Percentiles rank a stretch among this genome's conserved stretches.
phyloP scores from a whole-genome alignment of 176 grass and related monocot species.

The Rhynchospora breviuscula region DNA sequence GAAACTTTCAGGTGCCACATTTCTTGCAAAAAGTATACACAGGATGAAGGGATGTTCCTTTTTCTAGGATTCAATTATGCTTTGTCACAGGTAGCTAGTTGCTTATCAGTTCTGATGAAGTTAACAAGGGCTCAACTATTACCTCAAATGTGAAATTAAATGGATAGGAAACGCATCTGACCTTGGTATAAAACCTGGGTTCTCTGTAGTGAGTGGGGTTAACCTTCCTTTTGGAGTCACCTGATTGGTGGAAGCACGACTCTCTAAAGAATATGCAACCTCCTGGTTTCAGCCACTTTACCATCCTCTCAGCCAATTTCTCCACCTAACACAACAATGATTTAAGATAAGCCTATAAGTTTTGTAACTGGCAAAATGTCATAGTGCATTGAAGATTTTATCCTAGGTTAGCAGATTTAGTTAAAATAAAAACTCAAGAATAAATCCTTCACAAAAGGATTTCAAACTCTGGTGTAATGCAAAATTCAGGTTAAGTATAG shows the following conservation, averaged over 20 bases:
- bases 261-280: constrained; percentile 95
- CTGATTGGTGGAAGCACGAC: constrained; percentile 94
- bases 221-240: constrained; percentile 94
- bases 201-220: constrained; percentile 94
- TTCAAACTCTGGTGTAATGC: neutral
- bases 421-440: neutral
- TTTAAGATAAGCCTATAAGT: neutral
- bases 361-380: neutral
- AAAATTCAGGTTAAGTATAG: neutral
- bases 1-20: neutral
- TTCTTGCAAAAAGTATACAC: neutral
- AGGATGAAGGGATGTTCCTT: neutral
- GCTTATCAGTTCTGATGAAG: neutral
- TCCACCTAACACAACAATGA: constrained; percentile 48
- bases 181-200: constrained; percentile 96
- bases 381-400: neutral
- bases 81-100: neutral
- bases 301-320: constrained; percentile 60
- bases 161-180: constrained; percentile 2
- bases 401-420: neutral
- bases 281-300: constrained; percentile 79
- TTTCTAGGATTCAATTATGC: neutral
- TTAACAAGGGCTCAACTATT: neutral
- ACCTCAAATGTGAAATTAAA: neutral
- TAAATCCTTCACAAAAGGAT: neutral